Percentiles rank a stretch among this genome's conserved stretches.
Conservation (phyloP, 2,329 filamentous ascomycete species). For the Colletotrichum karsti region DNA sequence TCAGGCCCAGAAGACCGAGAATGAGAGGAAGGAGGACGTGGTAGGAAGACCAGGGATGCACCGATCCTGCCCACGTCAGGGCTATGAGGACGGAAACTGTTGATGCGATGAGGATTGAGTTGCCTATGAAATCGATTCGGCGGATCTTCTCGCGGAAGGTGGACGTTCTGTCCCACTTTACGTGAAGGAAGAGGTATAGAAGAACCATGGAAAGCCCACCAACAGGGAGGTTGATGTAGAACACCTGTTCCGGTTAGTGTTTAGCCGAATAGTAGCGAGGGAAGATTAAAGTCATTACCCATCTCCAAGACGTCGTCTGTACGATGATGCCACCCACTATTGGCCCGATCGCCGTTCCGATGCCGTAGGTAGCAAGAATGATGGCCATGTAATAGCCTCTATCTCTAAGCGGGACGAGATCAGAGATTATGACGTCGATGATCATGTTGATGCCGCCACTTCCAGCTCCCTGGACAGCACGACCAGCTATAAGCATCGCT, state of each 20-base stretch:
- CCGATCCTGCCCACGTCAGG: conserved; percentile 52
- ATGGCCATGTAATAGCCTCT: conserved; percentile 48
- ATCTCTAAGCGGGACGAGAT: conserved; percentile 58
- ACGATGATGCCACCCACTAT: conserved; percentile 40
- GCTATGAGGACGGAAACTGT: conserved; percentile 50
- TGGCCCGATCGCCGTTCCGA: conserved; percentile 43
- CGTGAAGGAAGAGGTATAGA: conserved; percentile 25
- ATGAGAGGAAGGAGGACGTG: conserved; percentile 52
- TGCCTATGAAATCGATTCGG: conserved; percentile 55
- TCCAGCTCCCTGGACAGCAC: conserved; percentile 57
- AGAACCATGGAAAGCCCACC: conserved; percentile 30
- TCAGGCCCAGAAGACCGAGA: conserved; percentile 38
- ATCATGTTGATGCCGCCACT: conserved; percentile 44
- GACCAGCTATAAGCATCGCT: conserved; percentile 57
- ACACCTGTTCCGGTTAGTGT: conserved; percentile 38
- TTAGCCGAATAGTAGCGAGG: neutral
- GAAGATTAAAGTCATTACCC: conserved; percentile 35
- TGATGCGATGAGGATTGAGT: conserved; percentile 47
- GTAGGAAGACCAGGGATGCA: conserved; percentile 49
- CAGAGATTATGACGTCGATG: conserved; percentile 45
- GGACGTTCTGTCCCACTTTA: conserved; percentile 14
- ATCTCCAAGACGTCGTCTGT: conserved; percentile 47
- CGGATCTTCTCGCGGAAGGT: conserved; percentile 36
- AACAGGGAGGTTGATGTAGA: conserved; percentile 53
- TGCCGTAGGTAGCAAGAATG: conserved; percentile 39